Percentiles rank a stretch among this genome's conserved stretches.
Evolutionary conservation across 2,329 filamentous ascomycete species (phyloP).

Genomic region (Sporothrix mexicana): DNA sequence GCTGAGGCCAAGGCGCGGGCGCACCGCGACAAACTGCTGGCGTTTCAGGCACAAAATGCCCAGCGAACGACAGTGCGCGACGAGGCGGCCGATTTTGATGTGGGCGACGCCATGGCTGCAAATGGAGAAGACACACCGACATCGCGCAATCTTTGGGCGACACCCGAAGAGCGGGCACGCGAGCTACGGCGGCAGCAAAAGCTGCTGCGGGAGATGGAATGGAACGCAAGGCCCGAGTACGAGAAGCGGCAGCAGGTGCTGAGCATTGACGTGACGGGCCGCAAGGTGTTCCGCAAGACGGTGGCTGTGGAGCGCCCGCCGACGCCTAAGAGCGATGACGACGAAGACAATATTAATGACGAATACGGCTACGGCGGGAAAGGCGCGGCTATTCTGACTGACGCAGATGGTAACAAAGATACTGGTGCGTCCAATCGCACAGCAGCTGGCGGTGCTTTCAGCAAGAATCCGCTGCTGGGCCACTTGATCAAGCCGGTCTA

Average conservation of each 20-base stretch:
- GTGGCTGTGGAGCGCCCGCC: conserved; percentile 64
- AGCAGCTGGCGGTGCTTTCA: conserved; percentile 64
- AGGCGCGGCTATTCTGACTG: conserved; percentile 40
- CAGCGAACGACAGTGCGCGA: conserved; percentile 83
- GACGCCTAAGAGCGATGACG: conserved; percentile 50
- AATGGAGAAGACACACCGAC: conserved; percentile 27
- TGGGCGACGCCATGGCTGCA: conserved; percentile 45
- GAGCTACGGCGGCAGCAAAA: conserved; percentile 88
- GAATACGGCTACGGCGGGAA: conserved; percentile 42
- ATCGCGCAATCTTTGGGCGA: conserved; percentile 80
- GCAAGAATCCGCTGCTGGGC: conserved; percentile 69
- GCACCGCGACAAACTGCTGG: conserved; percentile 80
- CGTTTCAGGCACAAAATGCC: conserved; percentile 85
- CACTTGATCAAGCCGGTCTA: conserved; percentile 69
- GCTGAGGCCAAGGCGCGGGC: conserved; percentile 73
- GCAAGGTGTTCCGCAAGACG: conserved; percentile 77
- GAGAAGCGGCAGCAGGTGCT: conserved; percentile 86
- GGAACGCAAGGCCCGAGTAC: conserved; percentile 82
- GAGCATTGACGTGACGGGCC: conserved; percentile 80
- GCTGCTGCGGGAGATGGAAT: conserved; percentile 82
- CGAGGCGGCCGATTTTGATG: conserved; percentile 73
- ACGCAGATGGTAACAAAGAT: conserved; percentile 47
- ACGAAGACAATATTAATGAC: conserved; percentile 25
- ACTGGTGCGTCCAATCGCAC: conserved; percentile 19
- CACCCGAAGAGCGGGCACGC: conserved; percentile 77